phyloP scores from a whole-genome alignment of 2,329 filamentous ascomycete genomes.

The Emergomyces pasteurianus region DNA sequence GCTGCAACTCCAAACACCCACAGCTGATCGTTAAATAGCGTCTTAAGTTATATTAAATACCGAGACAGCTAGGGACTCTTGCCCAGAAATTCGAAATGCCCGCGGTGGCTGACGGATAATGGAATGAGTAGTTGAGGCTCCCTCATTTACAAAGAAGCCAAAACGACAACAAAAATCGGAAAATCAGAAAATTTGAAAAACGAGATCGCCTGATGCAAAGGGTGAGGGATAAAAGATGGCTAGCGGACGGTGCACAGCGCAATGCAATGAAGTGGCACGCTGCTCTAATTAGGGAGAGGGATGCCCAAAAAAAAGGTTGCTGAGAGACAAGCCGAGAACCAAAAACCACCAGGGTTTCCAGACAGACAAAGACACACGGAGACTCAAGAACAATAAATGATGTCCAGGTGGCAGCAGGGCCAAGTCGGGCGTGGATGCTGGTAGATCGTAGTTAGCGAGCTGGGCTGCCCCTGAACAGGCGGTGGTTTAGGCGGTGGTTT shows the following conservation, averaged over 20 bases:
- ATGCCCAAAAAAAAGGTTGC: background rate
- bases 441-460: background rate
- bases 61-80: slow-evolving; percentile 6
- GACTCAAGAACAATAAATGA: background rate
- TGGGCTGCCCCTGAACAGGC: background rate
- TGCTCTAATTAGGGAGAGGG: background rate
- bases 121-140: background rate
- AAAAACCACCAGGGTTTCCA: background rate
- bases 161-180: background rate
- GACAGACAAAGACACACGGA: background rate
- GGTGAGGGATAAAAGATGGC: background rate
- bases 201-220: background rate
- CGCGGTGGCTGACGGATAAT: background rate
- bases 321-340: background rate
- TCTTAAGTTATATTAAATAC: background rate
- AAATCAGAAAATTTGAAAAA: background rate
- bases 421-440: too few relatives aligned
- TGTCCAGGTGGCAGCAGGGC: background rate
- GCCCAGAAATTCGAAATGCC: background rate
- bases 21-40: background rate
- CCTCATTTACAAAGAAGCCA: background rate
- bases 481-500: background rate
- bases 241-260: background rate
- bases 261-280: background rate
- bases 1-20: slow-evolving; percentile 6